Base-by-base conservation (phyloP, 768 basidiomycete genomes). In the Tubosaeta sp. region DNA sequence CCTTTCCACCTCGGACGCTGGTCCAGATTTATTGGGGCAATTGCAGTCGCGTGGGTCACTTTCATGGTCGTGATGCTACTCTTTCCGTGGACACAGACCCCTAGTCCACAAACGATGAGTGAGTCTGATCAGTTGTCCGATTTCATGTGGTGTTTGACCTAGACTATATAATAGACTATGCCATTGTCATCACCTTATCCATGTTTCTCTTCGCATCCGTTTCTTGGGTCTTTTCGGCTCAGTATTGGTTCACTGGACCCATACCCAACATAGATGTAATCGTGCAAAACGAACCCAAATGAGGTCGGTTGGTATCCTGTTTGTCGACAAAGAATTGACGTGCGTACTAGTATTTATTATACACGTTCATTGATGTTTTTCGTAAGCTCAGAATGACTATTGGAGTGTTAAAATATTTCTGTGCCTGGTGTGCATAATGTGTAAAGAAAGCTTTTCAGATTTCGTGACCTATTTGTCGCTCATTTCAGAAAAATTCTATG, bases 211-310 rank as follows among this genome's bases (percentile, higher is more conserved):
- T 69, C 36, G 59, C 68, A 14, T 58, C 65, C 14, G 52, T 46
- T 0, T 63, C 59, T 16, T 74, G 73, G 71, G 47, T 69, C 25
- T 39, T 71, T 34, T 70, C 67, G 3, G 70, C 71, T 1, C 58
- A 55, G 10, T 50, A 64, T 44, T 73, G 69, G 72, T 73, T 71
- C 44, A 60, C 55, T 2, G 68, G 69, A 3, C 67, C 73, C 11
- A 51, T 71, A 24, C 54, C 62, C 13, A 74, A 69, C 49, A 58
- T 69, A 31, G 51, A 53, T n/a, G n/a, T 10, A 9, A 19, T 19
- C n/a, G 19, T 12, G 7, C 49, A 55, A 27, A 48, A 39, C 22
- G n/a, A n/a, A n/a, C n/a, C n/a, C 44, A 49, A 16, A 29, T 18
- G 38, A 25, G 9, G 1, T 6, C 19, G 47, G 9, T 18, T n/a